Evolutionary conservation across 768 basidiomycete genomes (phyloP).

Genomic region (Leucogyrophana mollusca): DNA sequence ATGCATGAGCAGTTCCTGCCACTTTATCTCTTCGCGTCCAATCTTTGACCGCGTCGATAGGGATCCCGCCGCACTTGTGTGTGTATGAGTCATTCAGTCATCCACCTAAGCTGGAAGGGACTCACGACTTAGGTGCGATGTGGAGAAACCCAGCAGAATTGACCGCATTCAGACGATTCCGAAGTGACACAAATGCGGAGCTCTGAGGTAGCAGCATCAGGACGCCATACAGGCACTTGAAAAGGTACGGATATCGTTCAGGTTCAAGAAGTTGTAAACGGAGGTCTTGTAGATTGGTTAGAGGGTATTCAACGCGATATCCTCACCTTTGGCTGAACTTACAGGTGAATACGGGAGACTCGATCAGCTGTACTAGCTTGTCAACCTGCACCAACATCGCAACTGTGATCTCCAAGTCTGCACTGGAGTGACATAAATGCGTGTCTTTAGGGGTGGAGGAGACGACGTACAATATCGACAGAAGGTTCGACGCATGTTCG

Average conservation of each 20-base stretch:
- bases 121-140: slow-evolving; percentile 83
- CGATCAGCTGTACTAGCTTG: slow-evolving; percentile 96
- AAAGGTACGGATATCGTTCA: slow-evolving; percentile 92
- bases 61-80: slow-evolving; percentile 29
- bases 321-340: slow-evolving; percentile 18
- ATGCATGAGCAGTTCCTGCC: slow-evolving; percentile 91
- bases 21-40: slow-evolving; percentile 89
- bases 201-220: slow-evolving; percentile 98
- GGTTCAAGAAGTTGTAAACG: slow-evolving; percentile 96
- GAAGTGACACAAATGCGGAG: slow-evolving; percentile 90
- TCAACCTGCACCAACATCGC: slow-evolving; percentile 93
- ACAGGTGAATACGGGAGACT: slow-evolving; percentile 99
- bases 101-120: not conserved
- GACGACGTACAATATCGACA: slow-evolving; percentile 84
- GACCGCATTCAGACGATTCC: slow-evolving; percentile 92
- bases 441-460: not conserved
- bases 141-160: slow-evolving; percentile 94
- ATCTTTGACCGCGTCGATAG: slow-evolving; percentile 70
- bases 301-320: slow-evolving; percentile 2
- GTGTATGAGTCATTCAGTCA: slow-evolving; percentile 23
- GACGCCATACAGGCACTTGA: slow-evolving; percentile 96
- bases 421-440: slow-evolving; percentile 44
- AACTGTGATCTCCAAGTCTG: slow-evolving; percentile 96
- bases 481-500: slow-evolving; percentile 94
- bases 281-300: slow-evolving; percentile 46